Evolutionary conservation across 108 stramenopile species (phyloP).

Genomic region (Cyclostephanos invisitatus): DNA sequence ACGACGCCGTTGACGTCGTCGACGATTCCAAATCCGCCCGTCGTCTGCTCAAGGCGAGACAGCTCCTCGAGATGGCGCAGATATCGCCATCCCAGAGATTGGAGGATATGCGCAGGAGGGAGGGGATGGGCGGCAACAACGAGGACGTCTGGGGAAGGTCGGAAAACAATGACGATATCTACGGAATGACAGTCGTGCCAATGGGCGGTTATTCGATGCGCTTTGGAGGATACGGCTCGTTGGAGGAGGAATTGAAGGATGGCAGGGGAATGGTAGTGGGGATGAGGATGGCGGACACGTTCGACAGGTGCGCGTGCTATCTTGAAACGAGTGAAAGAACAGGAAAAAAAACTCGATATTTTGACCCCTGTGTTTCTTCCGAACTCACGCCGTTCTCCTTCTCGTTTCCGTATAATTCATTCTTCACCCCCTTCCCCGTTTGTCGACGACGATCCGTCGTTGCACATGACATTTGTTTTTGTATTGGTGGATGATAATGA

Average conservation of each 20-base stretch:
- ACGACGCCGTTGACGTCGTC: background rate
- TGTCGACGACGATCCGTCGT: too few species aligned
- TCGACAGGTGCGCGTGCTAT: constrained; percentile 18
- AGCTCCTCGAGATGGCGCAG: constrained; percentile 46
- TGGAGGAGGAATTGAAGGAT: constrained; percentile 15
- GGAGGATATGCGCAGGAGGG: constrained; percentile 20
- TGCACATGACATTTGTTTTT: too few species aligned
- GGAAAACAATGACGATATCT: background rate
- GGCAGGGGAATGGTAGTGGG: background rate
- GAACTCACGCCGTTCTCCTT: too few species aligned
- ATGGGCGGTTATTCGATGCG: constrained; percentile 30
- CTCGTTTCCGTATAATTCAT: too few species aligned
- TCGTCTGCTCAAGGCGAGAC: constrained; percentile 37
- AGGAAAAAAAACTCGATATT: too few species aligned
- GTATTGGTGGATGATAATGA: too few species aligned
- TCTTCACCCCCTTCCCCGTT: too few species aligned
- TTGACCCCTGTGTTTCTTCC: too few species aligned
- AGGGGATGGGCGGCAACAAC: background rate
- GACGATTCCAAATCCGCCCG: constrained; percentile 7
- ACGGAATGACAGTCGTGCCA: constrained; percentile 16
- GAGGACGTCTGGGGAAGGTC: background rate
- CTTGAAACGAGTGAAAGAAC: too few species aligned
- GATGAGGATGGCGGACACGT: constrained; percentile 49
- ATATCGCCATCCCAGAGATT: constrained; percentile 43
- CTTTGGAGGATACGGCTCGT: constrained; percentile 18